These are phyloP conservation scores for Arachis stenosperma DNA, from an alignment of 306 rosid genomes.

Conservation along the genomic window DNA sequence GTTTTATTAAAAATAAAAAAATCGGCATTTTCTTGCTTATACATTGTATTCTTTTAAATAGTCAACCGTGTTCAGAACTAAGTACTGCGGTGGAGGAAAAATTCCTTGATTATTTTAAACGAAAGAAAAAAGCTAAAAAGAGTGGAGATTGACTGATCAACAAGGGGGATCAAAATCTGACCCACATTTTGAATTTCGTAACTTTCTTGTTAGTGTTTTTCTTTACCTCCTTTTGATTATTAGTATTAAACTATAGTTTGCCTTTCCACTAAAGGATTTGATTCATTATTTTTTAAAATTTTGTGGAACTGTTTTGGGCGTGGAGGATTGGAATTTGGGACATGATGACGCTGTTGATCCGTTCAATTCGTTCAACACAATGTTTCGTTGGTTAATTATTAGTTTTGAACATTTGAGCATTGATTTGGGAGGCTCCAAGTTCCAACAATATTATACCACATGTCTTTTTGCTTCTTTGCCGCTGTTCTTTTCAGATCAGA, in stretches of 20 bases:
- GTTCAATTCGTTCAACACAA: conserved; percentile 14
- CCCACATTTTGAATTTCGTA: conserved; percentile 34
- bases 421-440: conserved; percentile 35
- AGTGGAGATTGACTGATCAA: neutral
- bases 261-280: conserved; percentile 3
- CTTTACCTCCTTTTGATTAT: neutral
- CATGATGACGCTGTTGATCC: conserved; percentile 20
- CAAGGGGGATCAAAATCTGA: conserved; percentile 34
- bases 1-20: neutral
- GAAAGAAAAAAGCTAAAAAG: neutral
- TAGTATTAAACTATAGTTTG: neutral
- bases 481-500: neutral
- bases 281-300: neutral
- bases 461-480: conserved; percentile 2
- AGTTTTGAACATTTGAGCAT: conserved; percentile 24
- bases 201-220: neutral
- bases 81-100: neutral
- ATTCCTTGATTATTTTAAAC: neutral
- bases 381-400: neutral
- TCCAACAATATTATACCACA: conserved; percentile 34
- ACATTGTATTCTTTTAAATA: conserved; percentile 13
- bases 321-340: conserved; percentile 24
- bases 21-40: neutral
- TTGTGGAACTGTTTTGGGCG: conserved; percentile 16
- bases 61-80: conserved; percentile 36